Evolutionary conservation across 495 filamentous ascomycete genomes (phyloP).

Genomic region (Hyaloscypha bicolor): DNA sequence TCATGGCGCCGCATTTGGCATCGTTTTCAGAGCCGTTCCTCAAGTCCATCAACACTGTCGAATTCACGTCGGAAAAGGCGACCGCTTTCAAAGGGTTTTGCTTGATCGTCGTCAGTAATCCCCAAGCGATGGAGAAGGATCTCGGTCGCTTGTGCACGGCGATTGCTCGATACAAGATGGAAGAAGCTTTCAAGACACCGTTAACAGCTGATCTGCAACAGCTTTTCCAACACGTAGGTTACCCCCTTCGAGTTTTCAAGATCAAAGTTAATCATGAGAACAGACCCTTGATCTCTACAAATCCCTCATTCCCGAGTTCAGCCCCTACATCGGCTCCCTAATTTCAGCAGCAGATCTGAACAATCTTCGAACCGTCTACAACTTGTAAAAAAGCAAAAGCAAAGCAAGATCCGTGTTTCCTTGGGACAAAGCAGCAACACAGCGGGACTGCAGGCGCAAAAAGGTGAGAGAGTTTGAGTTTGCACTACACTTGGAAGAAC

Average conservation of each 20-base stretch:
- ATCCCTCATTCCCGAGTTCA: slow-evolving; percentile 82
- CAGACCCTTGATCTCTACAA: slow-evolving; percentile 84
- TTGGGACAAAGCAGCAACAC: not conserved
- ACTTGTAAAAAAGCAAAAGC: slow-evolving; percentile 39
- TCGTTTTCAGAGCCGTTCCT: slow-evolving; percentile 83
- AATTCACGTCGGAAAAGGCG: slow-evolving; percentile 91
- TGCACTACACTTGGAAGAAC: not conserved
- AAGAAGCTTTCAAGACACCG: slow-evolving; percentile 19
- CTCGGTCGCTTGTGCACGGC: slow-evolving; percentile 80
- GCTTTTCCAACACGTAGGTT: slow-evolving; percentile 50
- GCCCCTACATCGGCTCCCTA: slow-evolving; percentile 67
- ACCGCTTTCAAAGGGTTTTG: slow-evolving; percentile 91
- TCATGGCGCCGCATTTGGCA: slow-evolving; percentile 79
- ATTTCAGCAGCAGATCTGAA: slow-evolving; percentile 64
- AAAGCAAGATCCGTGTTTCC: not conserved
- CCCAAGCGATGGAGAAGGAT: slow-evolving; percentile 86
- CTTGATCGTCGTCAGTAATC: slow-evolving; percentile 81
- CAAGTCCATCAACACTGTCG: slow-evolving; percentile 77
- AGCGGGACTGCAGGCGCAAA: not conserved
- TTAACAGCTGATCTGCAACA: slow-evolving; percentile 41
- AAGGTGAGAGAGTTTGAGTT: not conserved
- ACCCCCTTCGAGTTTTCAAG: not conserved
- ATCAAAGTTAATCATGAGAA: not conserved
- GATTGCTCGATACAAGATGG: slow-evolving; percentile 66
- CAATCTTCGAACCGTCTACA: slow-evolving; percentile 47